These are phyloP conservation scores for Pichia sp. DNA, from an alignment of 1,139 yeast genomes.

Conservation along the genomic window DNA sequence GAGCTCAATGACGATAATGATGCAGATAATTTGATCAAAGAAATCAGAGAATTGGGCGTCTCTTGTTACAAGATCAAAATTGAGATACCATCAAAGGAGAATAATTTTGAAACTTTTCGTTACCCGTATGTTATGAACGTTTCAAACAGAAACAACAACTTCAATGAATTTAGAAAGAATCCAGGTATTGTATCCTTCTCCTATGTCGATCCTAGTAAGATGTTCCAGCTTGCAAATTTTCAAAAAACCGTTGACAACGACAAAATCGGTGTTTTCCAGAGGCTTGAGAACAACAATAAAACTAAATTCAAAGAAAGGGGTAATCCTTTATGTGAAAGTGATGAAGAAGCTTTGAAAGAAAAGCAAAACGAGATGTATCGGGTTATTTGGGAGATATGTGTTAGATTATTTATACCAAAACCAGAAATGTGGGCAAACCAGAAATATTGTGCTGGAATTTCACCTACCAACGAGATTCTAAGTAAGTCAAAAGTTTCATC, in stretches of 20 bases:
- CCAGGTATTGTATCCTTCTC: conserved; percentile 20
- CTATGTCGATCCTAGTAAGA: conserved; percentile 27
- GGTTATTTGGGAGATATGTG: conserved; percentile 24
- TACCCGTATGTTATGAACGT: conserved; percentile 15
- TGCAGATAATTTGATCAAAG: conserved; percentile 23
- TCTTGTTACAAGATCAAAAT: conserved; percentile 29
- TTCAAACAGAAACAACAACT: background rate
- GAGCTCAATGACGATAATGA: conserved; percentile 26
- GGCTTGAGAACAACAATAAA: conserved; percentile 9
- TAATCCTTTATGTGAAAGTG: background rate
- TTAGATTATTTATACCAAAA: conserved; percentile 18
- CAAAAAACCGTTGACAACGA: conserved; percentile 24
- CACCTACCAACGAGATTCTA: conserved; percentile 10
- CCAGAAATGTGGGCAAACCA: background rate
- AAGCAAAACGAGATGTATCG: conserved; percentile 21
- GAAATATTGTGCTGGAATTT: background rate
- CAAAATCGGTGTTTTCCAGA: conserved; percentile 11
- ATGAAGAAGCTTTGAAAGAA: conserved; percentile 6
- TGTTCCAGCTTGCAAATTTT: conserved; percentile 27
- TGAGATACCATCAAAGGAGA: conserved; percentile 21
- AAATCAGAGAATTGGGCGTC: conserved; percentile 21
- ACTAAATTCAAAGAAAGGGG: conserved; percentile 13
- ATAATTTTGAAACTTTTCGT: conserved; percentile 12
- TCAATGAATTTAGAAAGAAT: background rate
- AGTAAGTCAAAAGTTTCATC: conserved; percentile 24